Conservation (phyloP, 148 eudicot species). For the Fagopyrum homotropicum region DNA sequence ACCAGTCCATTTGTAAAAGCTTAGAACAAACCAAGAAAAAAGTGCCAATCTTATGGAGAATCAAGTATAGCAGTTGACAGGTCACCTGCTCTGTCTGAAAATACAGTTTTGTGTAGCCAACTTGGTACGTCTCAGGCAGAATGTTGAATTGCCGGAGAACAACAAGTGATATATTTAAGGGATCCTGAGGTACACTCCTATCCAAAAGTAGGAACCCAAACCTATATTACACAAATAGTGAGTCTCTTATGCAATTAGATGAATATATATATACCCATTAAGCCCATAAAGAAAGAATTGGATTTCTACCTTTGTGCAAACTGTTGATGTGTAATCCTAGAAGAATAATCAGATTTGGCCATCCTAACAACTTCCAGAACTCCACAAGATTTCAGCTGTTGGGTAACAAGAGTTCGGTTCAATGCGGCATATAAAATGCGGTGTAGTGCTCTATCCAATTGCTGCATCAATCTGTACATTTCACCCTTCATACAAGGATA, state of each 20-base stretch:
- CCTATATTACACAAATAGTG: conserved; percentile 28
- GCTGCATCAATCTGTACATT: conserved; percentile 13
- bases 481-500: conserved; percentile 2
- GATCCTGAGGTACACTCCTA: conserved; percentile 47
- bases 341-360: conserved; percentile 80
- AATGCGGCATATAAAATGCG: conserved; percentile 6
- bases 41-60: background rate
- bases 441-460: conserved; percentile 6
- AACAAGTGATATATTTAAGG: conserved; percentile 65
- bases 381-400: conserved; percentile 89
- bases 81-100: conserved; percentile 75
- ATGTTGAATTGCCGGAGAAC: conserved; percentile 64
- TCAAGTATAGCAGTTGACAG: background rate
- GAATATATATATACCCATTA: background rate
- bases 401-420: conserved; percentile 40
- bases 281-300: background rate
- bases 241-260: background rate
- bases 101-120: conserved; percentile 81
- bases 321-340: conserved; percentile 73
- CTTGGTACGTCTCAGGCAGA: conserved; percentile 32
- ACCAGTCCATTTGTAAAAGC: background rate
- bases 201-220: conserved; percentile 68
- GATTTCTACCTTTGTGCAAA: conserved; percentile 64
- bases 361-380: conserved; percentile 80
- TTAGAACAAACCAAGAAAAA: background rate